These are phyloP conservation scores for Aureobasidium vineae DNA, from an alignment of 2,329 filamentous ascomycete genomes.

Conservation along the genomic window DNA sequence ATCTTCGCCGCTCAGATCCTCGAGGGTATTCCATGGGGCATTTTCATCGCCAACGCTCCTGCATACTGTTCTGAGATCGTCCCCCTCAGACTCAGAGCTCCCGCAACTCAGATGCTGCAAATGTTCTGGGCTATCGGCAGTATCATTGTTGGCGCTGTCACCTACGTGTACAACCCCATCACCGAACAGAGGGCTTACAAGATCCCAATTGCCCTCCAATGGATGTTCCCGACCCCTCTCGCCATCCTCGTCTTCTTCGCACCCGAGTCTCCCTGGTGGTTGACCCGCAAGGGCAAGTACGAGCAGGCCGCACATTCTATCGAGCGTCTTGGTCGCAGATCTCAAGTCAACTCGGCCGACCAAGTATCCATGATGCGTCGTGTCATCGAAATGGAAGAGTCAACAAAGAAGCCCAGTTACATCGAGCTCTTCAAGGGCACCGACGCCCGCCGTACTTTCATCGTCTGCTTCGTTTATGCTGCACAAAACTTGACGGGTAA, in stretches of 20 bases:
- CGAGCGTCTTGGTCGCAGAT: conserved; percentile 50
- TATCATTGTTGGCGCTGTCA: conserved; percentile 60
- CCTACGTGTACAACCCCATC: conserved; percentile 45
- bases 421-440: conserved; percentile 57
- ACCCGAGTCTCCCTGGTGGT: conserved; percentile 56
- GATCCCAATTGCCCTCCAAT: conserved; percentile 57
- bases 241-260: conserved; percentile 53
- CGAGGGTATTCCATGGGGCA: conserved; percentile 63
- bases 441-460: conserved; percentile 55
- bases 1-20: conserved; percentile 57
- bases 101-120: conserved; percentile 62
- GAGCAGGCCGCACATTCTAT: conserved; percentile 50
- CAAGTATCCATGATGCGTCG: conserved; percentile 60
- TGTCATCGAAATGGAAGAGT: conserved; percentile 56
- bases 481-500: conserved; percentile 63
- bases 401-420: conserved; percentile 51
- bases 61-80: conserved; percentile 63
- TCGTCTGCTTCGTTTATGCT: conserved; percentile 58
- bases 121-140: conserved; percentile 64
- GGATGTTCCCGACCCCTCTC: conserved; percentile 59
- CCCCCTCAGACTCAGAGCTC: conserved; percentile 57
- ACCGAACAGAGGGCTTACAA: conserved; percentile 45
- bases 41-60: conserved; percentile 64
- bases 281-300: conserved; percentile 50
- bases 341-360: conserved; percentile 54